Percentiles rank a stretch among this genome's conserved stretches.
These are phyloP conservation scores for Pochonia chlamydosporia DNA, from an alignment of 2,329 filamentous ascomycete species.

Conservation along the genomic window DNA sequence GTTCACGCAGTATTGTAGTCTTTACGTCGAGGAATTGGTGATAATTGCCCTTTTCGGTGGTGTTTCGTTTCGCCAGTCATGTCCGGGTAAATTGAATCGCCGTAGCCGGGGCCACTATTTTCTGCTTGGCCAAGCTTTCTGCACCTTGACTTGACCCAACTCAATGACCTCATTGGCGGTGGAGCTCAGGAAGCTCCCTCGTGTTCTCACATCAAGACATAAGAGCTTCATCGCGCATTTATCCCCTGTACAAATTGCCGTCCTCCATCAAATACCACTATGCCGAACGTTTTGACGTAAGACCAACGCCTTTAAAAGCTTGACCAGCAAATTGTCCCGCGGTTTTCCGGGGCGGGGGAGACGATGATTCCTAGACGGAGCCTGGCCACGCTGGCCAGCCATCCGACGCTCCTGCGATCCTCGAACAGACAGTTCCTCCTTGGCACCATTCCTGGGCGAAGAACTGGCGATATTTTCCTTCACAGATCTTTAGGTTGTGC, in stretches of 20 bases:
- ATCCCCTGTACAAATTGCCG: no score
- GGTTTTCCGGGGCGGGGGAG: background rate
- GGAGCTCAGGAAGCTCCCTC: conserved; percentile 6
- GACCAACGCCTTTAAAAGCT: background rate
- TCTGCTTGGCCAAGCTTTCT: no score
- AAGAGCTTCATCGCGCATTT: no score
- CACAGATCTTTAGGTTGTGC: background rate
- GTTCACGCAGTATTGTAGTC: background rate
- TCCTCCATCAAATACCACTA: background rate
- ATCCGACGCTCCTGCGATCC: background rate
- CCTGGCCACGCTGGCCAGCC: conserved; percentile 16
- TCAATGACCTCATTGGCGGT: conserved; percentile 15
- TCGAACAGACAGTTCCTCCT: conserved; percentile 6
- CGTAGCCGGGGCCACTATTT: conserved; percentile 1
- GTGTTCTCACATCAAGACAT: no score
- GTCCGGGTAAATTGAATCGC: conserved; percentile 1
- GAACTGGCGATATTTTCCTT: background rate
- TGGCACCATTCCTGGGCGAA: background rate
- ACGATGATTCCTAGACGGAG: conserved; percentile 23
- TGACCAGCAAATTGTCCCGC: background rate
- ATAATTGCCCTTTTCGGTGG: background rate
- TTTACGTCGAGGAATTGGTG: background rate
- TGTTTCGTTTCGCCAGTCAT: background rate
- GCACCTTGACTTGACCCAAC: no score
- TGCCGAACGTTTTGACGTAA: background rate